Evolutionary conservation across 2,329 filamentous ascomycete species (phyloP), one percentile per base, ranked within the genome.

Genomic region (Colletotrichum destructivum): DNA sequence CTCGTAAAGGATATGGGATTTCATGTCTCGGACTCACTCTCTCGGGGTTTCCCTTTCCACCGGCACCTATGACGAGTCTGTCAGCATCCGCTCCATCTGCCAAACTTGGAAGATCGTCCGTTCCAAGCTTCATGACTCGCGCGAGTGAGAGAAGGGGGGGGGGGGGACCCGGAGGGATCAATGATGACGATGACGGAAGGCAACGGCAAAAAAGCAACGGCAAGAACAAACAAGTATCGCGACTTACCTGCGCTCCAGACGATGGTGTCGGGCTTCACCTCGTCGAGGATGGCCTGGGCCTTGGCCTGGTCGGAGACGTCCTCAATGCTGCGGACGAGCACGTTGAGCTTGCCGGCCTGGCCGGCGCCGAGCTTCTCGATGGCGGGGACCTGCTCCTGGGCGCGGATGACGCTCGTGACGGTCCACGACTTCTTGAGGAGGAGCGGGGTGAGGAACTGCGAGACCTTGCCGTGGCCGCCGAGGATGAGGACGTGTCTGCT

Each of bases 381-480:
- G 64, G 90, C 84, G 4, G 84, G 78, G 54, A 88, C 87, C 75
- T 96, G 94, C 0, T 90, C 89, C n/a, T 89, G 84, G 74, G 90
- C 89, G 77, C 94, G 92, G 80, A 97, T 92, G 72, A 96, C 85
- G 79, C 91, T 94, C 71, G 92, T 95, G 65, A 97, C 92, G 75
- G 89, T 89, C 92, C 93, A 96, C 44, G 89, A 89, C 75, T 91
- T 90, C 62, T 90, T 86, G 52, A 96, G 89, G 9, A 97, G 90
- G 71, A 95, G 87, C 1, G 92, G 93, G 11, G 94, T 96, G 49
- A 96, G 87, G 54, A 92, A 83, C 70, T 93, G 89, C 75, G 93
- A 89, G 71, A 96, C 82, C 80, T 95, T 94, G 83, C 94, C 94
- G 84, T 95, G 93, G 77, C 94, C 94, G 77, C 94, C 94, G 74